Evolutionary conservation across 2,329 filamentous ascomycete genomes (phyloP), one percentile per base, ranked within the genome.

Genomic region (Beauveria sp.): DNA sequence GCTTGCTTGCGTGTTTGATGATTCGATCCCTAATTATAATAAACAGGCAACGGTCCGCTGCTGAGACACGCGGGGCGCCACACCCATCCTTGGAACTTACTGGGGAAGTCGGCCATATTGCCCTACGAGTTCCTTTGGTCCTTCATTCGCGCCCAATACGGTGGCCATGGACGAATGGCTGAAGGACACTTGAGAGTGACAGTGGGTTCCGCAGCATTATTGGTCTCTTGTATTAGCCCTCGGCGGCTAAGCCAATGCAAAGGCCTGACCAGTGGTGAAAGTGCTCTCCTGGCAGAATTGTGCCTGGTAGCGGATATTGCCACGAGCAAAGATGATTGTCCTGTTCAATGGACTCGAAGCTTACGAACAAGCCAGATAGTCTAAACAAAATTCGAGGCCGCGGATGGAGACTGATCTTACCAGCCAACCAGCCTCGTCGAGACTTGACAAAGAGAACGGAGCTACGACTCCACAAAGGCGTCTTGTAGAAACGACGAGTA

Each of bases 401-500:
- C 43, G 10, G 43, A 49, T 40, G 18, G 22, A 9, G 46, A 42
- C 34, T 43, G 34, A 22, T 34, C 24, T 58, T 34, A 51, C n/a
- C 47, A 30, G 46, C n/a, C 51, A 22, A 51, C 38, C 47, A 30
- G 24, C 7, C 56, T 28, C 10, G 38, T 20, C 56, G 16, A 50
- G 34, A 26, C 30, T 59, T 59, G 40, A 59, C 57, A 59, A 59
- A 59, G 47, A 59, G 47, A 59, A 52, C 49, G 49, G 40, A 38
- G 26, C n/a, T 3, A 20, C 18, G 38, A 46, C 57, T 24, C 57
- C 57, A 53, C 57, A 22, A 38, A 40, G 49, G 49, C 47, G 40
- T 22, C 40, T 5, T n/a, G 16, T 20, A 52, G 57, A 59, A 59
- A 59, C 57, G 57, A 53, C 57, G 47, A 59, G 57, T 59, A 53